Conservation (phyloP, 75 land plant genomes). For the Cunninghamia lanceolata region DNA sequence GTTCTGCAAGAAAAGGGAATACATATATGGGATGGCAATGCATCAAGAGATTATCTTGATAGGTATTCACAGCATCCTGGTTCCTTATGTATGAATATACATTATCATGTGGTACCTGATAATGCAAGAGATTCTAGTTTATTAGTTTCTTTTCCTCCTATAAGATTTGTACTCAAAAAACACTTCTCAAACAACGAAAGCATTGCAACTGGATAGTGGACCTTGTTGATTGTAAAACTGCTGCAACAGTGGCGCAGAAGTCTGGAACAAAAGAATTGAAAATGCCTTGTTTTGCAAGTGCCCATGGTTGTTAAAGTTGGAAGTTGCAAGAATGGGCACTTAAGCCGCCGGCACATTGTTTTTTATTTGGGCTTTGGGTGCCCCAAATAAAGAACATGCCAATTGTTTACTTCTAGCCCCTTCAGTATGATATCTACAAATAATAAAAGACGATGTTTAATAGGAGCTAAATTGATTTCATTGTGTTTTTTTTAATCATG, state of each 20-base stretch:
- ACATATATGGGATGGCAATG: slow-evolving; percentile 98
- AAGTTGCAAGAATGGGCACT: not conserved
- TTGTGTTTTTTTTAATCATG: not conserved
- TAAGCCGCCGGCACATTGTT: too few relatives aligned
- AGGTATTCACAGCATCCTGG: slow-evolving; percentile 30
- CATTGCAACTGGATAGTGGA: not conserved
- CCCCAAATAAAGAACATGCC: too few relatives aligned
- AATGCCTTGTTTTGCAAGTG: not conserved
- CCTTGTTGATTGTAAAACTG: not conserved
- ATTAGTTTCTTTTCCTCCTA: not conserved
- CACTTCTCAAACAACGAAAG: not conserved
- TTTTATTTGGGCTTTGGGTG: too few relatives aligned
- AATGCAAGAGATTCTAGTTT: not conserved
- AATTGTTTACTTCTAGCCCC: too few relatives aligned
- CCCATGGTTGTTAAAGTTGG: not conserved
- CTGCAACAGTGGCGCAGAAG: not conserved
- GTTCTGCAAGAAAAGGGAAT: slow-evolving; percentile 88
- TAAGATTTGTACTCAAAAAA: not conserved
- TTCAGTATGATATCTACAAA: not conserved
- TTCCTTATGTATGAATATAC: not conserved
- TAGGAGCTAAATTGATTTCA: not conserved
- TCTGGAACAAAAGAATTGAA: not conserved
- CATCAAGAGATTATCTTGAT: slow-evolving; percentile 88
- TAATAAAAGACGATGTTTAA: not conserved
- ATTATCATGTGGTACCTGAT: not conserved